phyloP scores from a whole-genome alignment of 2,329 filamentous ascomycete species.

The Pseudogymnoascus sp. region DNA sequence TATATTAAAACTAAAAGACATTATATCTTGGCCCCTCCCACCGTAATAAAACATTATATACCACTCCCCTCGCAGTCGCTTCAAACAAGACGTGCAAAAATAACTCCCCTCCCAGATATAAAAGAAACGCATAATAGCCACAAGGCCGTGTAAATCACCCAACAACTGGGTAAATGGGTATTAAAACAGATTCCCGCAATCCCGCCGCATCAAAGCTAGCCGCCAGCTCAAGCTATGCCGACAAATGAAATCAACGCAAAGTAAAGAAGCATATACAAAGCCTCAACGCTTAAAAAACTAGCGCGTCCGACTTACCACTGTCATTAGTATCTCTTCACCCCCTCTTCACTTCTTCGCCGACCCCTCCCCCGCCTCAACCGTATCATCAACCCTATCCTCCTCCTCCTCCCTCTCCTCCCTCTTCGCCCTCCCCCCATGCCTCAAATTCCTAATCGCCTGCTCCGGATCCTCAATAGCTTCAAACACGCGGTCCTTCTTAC shows the following conservation, averaged over 20 bases:
- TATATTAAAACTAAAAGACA: not conserved
- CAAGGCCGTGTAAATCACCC: not conserved
- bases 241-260: not conserved
- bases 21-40: not conserved
- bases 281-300: not conserved
- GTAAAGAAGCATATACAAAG: not conserved
- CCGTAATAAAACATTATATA: not conserved
- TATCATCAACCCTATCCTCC: not conserved
- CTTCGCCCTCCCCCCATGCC: not conserved
- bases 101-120: not conserved
- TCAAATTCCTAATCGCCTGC: not conserved
- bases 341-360: not conserved
- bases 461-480: constrained; percentile 44
- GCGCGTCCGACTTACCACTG: not conserved
- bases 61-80: not conserved
- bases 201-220: not conserved
- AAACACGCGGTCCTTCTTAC: constrained; percentile 44
- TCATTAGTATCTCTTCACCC: not conserved
- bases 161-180: not conserved
- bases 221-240: not conserved
- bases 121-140: not conserved
- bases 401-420: constrained; percentile 2
- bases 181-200: not conserved
- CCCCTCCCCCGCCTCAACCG: not conserved
- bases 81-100: not conserved